Base-by-base conservation (phyloP, 2,329 filamentous ascomycete genomes). In the Colletotrichum plurivorum region DNA sequence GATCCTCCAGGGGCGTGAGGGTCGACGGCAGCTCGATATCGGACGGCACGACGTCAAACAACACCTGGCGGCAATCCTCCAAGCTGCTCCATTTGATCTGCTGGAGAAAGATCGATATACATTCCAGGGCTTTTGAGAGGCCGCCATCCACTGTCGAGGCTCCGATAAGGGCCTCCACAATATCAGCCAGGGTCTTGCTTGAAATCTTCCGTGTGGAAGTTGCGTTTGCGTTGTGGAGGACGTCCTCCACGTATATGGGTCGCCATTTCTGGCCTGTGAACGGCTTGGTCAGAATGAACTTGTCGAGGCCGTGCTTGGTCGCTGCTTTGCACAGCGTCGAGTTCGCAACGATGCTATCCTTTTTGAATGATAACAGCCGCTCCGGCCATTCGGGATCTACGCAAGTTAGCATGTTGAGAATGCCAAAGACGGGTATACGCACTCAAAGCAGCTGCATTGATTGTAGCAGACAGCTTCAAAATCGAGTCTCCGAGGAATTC, bases 401-500 rank as follows among this genome's bases (percentile, higher is more conserved):
- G 5, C n/a, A 22, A 66, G 69, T 74, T 54, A 79, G 39, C 7
- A 12, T 27, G 13, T 59, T 39, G 25, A 9, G 22, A 52, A 16
- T 52, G 20, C 12, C 7, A 10, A 6, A 4, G 2, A 12, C 22
- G 3, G 15, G 16, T 22, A 4, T 13, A 78, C 86, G 78, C 76
- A 89, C 88, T 76, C 22, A 84, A 78, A 0, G 85, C 84, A 18
- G 84, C 82, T 3, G 95, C 84, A 63, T 94, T 91, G 1, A 94
- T 77, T 0, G 90, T 89, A 0, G 92, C 86, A 54, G 88, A 89
- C 65, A 92, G 88, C 75, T 98, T 98, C 45, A 98, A 84, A 2
- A 97, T 84, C 0, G 90, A 90, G 75, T 98, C 95, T 0, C 96
- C 96, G 0, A 98, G 82, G 73, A 97, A 97, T 76, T 98, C 96